Percentiles rank a stretch among this genome's conserved stretches.
Conservation (phyloP, 495 filamentous ascomycete species). For the Aspergillus cavernicola region DNA sequence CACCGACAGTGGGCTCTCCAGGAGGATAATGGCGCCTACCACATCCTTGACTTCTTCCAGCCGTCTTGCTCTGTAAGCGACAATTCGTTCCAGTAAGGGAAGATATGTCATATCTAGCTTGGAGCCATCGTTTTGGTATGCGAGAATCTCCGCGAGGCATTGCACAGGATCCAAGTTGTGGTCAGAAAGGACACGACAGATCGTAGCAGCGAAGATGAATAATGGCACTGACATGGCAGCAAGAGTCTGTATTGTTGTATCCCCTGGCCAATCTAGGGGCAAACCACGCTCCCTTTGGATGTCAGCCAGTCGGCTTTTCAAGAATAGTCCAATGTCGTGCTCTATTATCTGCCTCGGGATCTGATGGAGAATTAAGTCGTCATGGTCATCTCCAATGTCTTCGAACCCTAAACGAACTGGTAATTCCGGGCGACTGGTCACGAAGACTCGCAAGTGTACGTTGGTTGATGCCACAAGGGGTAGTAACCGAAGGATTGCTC, state of each 20-base stretch:
- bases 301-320: slow-evolving; percentile 17
- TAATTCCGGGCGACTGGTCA: slow-evolving; percentile 44
- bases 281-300: slow-evolving; percentile 16
- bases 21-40: slow-evolving; percentile 22
- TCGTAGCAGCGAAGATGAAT: slow-evolving; percentile 34
- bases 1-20: slow-evolving; percentile 19
- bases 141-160: slow-evolving; percentile 15
- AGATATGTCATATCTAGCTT: slow-evolving; percentile 24
- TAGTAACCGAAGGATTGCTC: slow-evolving; percentile 36
- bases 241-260: slow-evolving; percentile 11
- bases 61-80: not conserved
- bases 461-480: slow-evolving; percentile 1
- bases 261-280: slow-evolving; percentile 40
- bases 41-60: slow-evolving; percentile 9
- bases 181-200: slow-evolving; percentile 26
- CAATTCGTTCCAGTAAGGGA: slow-evolving; percentile 7
- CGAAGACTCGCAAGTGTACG: slow-evolving; percentile 22
- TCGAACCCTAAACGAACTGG: slow-evolving; percentile 36
- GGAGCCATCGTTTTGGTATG: slow-evolving; percentile 8
- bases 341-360: slow-evolving; percentile 17
- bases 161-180: slow-evolving; percentile 9
- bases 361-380: slow-evolving; percentile 8
- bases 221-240: slow-evolving; percentile 22
- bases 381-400: slow-evolving; percentile 7
- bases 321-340: slow-evolving; percentile 25